Evolutionary conservation across 805 yeast genomes (phyloP).

Genomic region (Sungouiozyma ichnusensis): DNA sequence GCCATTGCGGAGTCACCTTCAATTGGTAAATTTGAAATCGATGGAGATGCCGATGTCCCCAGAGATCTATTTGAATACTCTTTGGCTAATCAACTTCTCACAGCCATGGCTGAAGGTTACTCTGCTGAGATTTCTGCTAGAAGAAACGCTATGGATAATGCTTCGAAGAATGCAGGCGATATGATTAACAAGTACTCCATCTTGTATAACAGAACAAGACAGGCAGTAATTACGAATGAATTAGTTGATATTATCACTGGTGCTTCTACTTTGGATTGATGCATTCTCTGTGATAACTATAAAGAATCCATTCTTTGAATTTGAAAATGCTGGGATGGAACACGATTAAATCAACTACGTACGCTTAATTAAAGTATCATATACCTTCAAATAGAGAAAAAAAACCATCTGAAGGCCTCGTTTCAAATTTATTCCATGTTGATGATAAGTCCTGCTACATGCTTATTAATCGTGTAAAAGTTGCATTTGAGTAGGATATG

Average conservation of each 20-base stretch:
- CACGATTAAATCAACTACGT: not conserved
- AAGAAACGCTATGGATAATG: conserved; percentile 99
- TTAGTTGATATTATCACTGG: conserved; percentile 99
- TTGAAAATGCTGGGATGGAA: not conserved
- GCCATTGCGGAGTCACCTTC: conserved; percentile 79
- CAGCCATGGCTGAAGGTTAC: conserved; percentile 95
- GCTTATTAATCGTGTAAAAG: no score
- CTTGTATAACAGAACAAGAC: conserved; percentile 98
- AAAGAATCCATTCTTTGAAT: not conserved
- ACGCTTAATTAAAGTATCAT: not conserved
- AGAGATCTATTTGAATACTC: conserved; percentile 75
- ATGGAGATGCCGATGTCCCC: conserved; percentile 57
- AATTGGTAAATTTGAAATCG: conserved; percentile 71
- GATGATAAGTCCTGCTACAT: no score
- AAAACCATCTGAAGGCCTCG: not conserved
- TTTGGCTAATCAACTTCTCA: conserved; percentile 77
- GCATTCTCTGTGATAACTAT: not conserved
- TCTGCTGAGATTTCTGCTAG: conserved; percentile 97
- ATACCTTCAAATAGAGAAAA: not conserved
- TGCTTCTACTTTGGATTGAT: conserved; percentile 93
- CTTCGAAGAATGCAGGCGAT: conserved; percentile 98
- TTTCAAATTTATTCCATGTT: not conserved
- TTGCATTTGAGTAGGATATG: no score
- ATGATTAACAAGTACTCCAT: conserved; percentile 95
- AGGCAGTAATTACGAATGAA: conserved; percentile 98